Conservation (phyloP, 257 asterid species). For the Coffea canephora region DNA sequence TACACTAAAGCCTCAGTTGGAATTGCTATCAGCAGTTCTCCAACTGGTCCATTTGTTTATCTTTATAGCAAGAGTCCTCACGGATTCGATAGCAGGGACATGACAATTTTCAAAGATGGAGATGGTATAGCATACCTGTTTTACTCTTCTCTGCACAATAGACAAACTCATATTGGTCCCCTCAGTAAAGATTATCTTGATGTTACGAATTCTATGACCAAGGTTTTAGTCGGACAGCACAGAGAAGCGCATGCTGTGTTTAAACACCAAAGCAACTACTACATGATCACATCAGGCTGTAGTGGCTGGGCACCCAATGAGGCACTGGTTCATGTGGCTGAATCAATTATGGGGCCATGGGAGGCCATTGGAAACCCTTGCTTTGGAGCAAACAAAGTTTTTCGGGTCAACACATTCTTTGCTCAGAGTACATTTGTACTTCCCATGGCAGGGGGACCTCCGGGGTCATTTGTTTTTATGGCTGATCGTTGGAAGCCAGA, state of each 20-base stretch:
- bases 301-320: constrained; percentile 96
- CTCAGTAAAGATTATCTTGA: constrained; percentile 58
- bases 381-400: constrained; percentile 71
- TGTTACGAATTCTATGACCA: constrained; percentile 41
- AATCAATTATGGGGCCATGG: constrained; percentile 94
- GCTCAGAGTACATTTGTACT: constrained; percentile 83
- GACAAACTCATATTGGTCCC: constrained; percentile 84
- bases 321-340: constrained; percentile 86
- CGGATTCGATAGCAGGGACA: constrained; percentile 92
- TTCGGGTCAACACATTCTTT: constrained; percentile 62
- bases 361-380: constrained; percentile 90
- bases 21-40: constrained; percentile 63
- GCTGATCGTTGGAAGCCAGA: constrained; percentile 98
- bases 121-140: constrained; percentile 69
- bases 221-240: constrained; percentile 75
- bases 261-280: constrained; percentile 71
- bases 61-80: constrained; percentile 85
- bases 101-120: constrained; percentile 91
- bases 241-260: constrained; percentile 94
- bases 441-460: constrained; percentile 62
- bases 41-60: constrained; percentile 76
- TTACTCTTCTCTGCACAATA: constrained; percentile 87
- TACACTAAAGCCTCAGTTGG: constrained; percentile 92
- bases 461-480: constrained; percentile 71
- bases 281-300: constrained; percentile 97